Percentiles rank a stretch among this genome's conserved stretches.
These are phyloP conservation scores for Aegle marmelos DNA, from an alignment of 345 rosid genomes.

Conservation along the genomic window DNA sequence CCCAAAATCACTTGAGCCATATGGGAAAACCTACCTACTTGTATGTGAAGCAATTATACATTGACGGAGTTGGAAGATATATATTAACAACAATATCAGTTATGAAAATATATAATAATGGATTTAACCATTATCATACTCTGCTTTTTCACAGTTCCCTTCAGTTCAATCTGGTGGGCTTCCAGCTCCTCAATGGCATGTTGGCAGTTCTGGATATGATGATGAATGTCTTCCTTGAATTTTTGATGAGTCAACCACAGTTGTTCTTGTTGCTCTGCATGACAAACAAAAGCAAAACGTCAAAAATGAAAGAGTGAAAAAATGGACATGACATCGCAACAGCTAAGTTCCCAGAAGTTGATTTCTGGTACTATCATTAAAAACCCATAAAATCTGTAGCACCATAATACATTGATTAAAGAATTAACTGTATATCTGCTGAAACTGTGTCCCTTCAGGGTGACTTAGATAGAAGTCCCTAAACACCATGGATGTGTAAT, in stretches of 20 bases:
- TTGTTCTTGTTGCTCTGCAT: conserved; percentile 72
- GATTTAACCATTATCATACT: conserved; percentile 43
- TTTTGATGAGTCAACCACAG: conserved; percentile 61
- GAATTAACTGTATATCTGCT: background rate
- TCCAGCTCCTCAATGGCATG: conserved; percentile 60
- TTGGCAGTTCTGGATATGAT: conserved; percentile 58
- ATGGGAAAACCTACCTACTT: background rate
- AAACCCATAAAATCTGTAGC: background rate
- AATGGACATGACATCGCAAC: background rate
- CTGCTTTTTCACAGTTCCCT: conserved; percentile 68
- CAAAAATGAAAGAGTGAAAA: conserved; percentile 6
- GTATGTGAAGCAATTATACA: conserved; percentile 4
- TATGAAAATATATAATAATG: background rate
- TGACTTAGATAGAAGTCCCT: background rate
- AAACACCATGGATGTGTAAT: background rate
- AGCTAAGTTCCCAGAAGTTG: background rate
- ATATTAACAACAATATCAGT: conserved; percentile 5
- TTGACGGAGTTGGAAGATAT: background rate
- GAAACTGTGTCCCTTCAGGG: background rate
- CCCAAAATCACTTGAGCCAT: conserved; percentile 6
- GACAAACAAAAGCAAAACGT: conserved; percentile 9
- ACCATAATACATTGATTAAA: background rate
- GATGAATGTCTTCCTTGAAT: conserved; percentile 59
- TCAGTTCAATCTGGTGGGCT: conserved; percentile 56
- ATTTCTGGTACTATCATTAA: background rate